Base-by-base conservation (phyloP, 164 flowering plant genomes). In the Nymphaea colorata region DNA sequence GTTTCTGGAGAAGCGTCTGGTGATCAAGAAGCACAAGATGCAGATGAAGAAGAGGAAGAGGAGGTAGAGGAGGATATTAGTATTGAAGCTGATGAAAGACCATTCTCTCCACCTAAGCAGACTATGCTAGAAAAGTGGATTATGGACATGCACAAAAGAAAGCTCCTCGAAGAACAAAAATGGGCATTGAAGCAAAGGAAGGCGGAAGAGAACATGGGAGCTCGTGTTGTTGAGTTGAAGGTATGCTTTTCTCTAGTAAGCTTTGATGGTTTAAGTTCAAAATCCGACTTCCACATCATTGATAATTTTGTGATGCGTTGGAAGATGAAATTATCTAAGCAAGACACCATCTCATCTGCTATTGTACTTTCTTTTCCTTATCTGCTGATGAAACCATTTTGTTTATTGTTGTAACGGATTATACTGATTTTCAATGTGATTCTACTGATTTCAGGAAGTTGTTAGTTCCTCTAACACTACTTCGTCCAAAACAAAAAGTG, bases 391-490 rank as follows among this genome's bases (percentile, higher is more conserved):
- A 25, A 25, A 25, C 36, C 36, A 25, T 25, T 25, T 25, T 25
- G 0, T 25, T 25, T 25, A 25, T 25, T 25, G 36, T 25, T 25
- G 36, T 25, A 25, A 25, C 36, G 36, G 36, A 25, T 25, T 25
- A 25, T 25, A 25, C 36, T 25, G 36, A 25, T 25, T 25, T 25
- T 25, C 36, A 25, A 25, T 25, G 36, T 25, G 36, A 25, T 15
- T 51, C 57, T 61, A 10, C 64, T 17, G 65, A 62, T 12, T 77
- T 73, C 84, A 95, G 98, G 94, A 87, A 67, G 80, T 73, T 69
- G 99, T 92, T 69, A 95, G 86, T 76, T 88, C 93, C 12, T 92
- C 98, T 57, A 96, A 88, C 70, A 88, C 90, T 76, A 86, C 87
- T 68, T 87, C 94, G 71, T 86, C 95, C 41, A 91, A 87, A 75